Base-by-base conservation (phyloP, 306 rosid genomes). In the Ormosia semicastrata region DNA sequence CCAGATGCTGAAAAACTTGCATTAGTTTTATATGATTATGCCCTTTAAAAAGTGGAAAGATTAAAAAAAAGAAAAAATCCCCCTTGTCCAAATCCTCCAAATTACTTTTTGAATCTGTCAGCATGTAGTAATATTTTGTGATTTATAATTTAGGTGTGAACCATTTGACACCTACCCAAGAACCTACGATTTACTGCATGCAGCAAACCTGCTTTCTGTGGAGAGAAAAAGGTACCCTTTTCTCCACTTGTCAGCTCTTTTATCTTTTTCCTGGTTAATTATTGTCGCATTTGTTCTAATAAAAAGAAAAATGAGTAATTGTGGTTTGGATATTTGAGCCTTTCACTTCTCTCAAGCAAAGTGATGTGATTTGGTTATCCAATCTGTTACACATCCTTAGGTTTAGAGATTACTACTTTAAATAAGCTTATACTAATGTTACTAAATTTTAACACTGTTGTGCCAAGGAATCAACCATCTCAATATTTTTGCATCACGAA, bases 141-240 rank as follows among this genome's bases (percentile, higher is more conserved):
- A 73, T 81, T 30, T 78, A 30, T 81, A 11, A 69, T 54, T 75
- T 83, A 95, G 99, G 99, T 95, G 99, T 36, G 99, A 95, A 79
- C 87, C 99, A 47, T 93, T 95, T 81, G 99, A 95, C 86, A 92
- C 98, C 43, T 95, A 95, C 81, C 99, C 99, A 5, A 92, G 99
- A 85, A 95, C 99, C 15, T 95, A 93, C 47, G 99, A 95, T 88
- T 83, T 95, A 40, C 83, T 95, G 85, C 97, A 95, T 86, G 99
- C 98, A 6, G 89, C 97, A 32, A 80, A 85, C 81, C 92, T 96
- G 62, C 93, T 96, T 76, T 90, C 97, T 34, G 41, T 87, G 9
- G 98, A 93, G 90, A 87, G 64, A 78, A 96, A 92, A 89, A 90
- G 99, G 99, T 95, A 90, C 81, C 18, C 49, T 73, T 68, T 53